These are phyloP conservation scores for Geosmithia morbida DNA, from an alignment of 2,329 filamentous ascomycete species.

Conservation along the genomic window DNA sequence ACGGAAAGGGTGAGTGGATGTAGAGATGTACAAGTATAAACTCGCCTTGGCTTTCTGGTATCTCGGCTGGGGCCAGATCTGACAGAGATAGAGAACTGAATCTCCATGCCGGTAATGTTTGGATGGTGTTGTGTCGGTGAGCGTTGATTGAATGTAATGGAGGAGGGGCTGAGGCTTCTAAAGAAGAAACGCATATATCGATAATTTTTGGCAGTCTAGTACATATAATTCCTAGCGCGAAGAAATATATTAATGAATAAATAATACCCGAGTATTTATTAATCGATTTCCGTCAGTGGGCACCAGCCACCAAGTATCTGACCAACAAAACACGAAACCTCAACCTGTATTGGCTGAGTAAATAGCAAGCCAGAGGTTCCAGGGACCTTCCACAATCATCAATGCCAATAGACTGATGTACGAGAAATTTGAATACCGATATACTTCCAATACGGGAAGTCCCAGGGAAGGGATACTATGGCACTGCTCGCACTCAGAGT, in stretches of 20 bases:
- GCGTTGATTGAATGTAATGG: background rate
- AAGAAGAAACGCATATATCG: background rate
- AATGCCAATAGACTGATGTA: background rate
- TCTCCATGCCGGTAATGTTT: constrained; percentile 15
- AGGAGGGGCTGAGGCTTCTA: background rate
- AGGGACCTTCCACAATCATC: background rate
- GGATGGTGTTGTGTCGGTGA: background rate
- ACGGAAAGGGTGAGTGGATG: background rate
- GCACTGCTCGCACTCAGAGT: background rate
- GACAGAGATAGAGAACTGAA: constrained; percentile 20
- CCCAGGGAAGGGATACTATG: background rate
- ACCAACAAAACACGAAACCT: background rate
- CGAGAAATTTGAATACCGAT: background rate
- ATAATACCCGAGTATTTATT: no score
- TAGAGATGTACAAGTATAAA: constrained; percentile 2
- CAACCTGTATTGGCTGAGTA: background rate
- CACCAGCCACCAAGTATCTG: background rate
- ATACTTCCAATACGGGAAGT: background rate
- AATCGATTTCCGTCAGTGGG: background rate
- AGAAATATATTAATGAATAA: no score
- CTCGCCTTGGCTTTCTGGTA: constrained; percentile 4
- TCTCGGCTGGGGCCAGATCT: background rate
- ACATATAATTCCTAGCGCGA: no score
- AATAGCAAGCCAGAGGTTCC: background rate
- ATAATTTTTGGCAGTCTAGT: background rate